Evolutionary conservation across 177 flowering plant genomes (phyloP), one percentile per base, ranked within the genome.

Genomic region (Telopea speciosissima): DNA sequence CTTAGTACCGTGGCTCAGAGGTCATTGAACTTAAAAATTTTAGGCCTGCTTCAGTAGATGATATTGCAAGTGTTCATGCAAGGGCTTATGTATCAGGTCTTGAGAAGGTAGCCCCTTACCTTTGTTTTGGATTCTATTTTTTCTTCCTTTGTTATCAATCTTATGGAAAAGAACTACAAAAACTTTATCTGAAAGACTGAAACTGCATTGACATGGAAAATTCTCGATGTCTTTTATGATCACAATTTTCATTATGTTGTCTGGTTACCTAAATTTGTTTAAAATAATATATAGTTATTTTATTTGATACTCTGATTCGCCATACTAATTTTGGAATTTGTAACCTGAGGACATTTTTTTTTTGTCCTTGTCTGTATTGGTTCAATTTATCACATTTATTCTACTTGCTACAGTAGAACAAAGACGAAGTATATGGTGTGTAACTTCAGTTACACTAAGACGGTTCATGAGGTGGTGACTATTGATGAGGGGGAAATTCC

Each of bases 51-150:
- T 77, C 86, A 8, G 76, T 83, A n/a, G 96, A 89, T 66, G 93
- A 91, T 75, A 81, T 93, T 75, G 83, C 87, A 26, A 85, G 84
- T 78, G 94, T 93, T 77, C 98, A 93, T 81, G 72, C 89, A 73
- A 84, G 76, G 77, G 77, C 89, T 73, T 93, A 93, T 83, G 94
- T 93, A 25, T 76, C 77, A 52, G 96, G 91, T 31, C 92, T 93
- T 68, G 96, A 93, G 85, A 89, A 90, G 98, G 98, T 90, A 81
- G 59, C 21, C 17, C 65, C 60, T 56, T 62, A 54, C 28, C 56
- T 6, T 8, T 24, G 21, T 62, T 22, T 24, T 59, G 12, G 6
- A 24, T 25, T 33, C 40, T 22, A 36, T 44, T 65, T 65, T 28
- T n/a, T 21, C 3, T 19, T 36, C 13, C 26, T 62, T 23, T 8